These are phyloP conservation scores for Phaeolepiota aurea DNA, from an alignment of 768 basidiomycete genomes.

Conservation along the genomic window DNA sequence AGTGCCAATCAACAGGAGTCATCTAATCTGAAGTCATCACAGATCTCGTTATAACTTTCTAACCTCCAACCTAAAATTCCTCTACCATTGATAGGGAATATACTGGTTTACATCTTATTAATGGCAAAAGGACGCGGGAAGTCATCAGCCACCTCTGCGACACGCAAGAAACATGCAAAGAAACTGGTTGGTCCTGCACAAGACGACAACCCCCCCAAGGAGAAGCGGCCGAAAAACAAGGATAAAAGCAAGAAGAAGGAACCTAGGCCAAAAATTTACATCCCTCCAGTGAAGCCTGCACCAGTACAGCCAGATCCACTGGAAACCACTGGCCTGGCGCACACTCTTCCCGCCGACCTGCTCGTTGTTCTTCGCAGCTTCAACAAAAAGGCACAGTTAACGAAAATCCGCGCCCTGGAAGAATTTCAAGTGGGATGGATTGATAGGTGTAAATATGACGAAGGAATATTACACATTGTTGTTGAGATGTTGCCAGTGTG, in stretches of 20 bases:
- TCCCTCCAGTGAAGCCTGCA: slow-evolving; percentile 75
- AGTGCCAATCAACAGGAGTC: background rate
- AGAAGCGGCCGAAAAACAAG: slow-evolving; percentile 39
- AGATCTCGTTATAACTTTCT: no score
- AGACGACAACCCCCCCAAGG: slow-evolving; percentile 28
- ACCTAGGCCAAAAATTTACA: slow-evolving; percentile 78
- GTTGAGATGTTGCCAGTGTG: slow-evolving; percentile 80
- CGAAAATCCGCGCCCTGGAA: slow-evolving; percentile 78
- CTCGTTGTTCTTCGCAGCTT: slow-evolving; percentile 74
- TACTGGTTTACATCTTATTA: background rate
- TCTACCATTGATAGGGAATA: background rate
- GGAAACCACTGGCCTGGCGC: slow-evolving; percentile 73
- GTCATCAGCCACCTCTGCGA: slow-evolving; percentile 77
- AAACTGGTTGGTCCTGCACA: slow-evolving; percentile 39
- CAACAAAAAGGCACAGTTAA: slow-evolving; percentile 85
- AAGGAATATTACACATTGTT: slow-evolving; percentile 28
- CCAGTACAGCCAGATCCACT: slow-evolving; percentile 77
- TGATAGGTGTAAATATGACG: slow-evolving; percentile 36
- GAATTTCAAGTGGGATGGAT: slow-evolving; percentile 70
- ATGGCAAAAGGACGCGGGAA: slow-evolving; percentile 44
- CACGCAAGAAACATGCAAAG: slow-evolving; percentile 88
- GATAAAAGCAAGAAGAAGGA: slow-evolving; percentile 55
- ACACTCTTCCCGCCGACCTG: slow-evolving; percentile 69
- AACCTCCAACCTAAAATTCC: background rate
- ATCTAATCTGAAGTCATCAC: background rate